phyloP scores from a whole-genome alignment of 106 monocot species.

The Acorus gramineus region DNA sequence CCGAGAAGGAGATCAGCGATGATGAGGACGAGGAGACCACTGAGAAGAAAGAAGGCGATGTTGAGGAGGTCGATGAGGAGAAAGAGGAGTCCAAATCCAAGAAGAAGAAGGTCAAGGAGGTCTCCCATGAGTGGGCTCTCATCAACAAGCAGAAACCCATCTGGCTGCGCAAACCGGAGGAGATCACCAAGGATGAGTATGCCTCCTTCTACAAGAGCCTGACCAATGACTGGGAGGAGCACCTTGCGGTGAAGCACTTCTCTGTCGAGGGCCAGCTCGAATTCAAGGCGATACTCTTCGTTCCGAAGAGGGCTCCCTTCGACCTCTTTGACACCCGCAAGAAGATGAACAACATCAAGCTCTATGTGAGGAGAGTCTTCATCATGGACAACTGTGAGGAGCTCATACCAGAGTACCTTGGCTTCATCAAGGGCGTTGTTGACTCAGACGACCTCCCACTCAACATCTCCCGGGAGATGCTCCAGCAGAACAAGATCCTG shows the following conservation, averaged over 20 bases:
- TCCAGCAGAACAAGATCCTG: slow-evolving; percentile 20
- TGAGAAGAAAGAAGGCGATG: slow-evolving; percentile 20
- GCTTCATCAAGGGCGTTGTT: slow-evolving; percentile 14
- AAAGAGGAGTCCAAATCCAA: slow-evolving; percentile 16
- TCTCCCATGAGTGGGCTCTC: slow-evolving; percentile 16
- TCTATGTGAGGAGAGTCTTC: slow-evolving; percentile 1
- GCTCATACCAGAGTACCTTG: slow-evolving; percentile 11
- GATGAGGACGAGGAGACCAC: slow-evolving; percentile 23
- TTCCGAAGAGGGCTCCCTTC: slow-evolving; percentile 11
- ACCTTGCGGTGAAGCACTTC: slow-evolving; percentile 16
- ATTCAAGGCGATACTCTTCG: slow-evolving; percentile 16
- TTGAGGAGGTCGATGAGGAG: slow-evolving; percentile 26
- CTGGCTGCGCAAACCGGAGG: slow-evolving; percentile 18
- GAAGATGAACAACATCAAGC: slow-evolving; percentile 6
- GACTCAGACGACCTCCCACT: slow-evolving; percentile 13
- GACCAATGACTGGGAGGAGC: slow-evolving; percentile 22
- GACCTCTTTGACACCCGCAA: slow-evolving; percentile 18
- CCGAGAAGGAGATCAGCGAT: slow-evolving; percentile 25
- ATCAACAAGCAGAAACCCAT: slow-evolving; percentile 23
- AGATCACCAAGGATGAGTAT: slow-evolving; percentile 9
- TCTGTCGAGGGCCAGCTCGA: slow-evolving; percentile 19
- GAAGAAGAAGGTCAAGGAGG: slow-evolving; percentile 25
- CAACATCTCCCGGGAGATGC: slow-evolving; percentile 16
- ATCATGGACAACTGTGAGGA: slow-evolving; percentile 21
- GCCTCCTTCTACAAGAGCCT: slow-evolving; percentile 11